A percentile compares a stretch with the other conserved stretches of the same genome.
These are phyloP conservation scores for Trichoderma sp. DNA, from an alignment of 2,329 filamentous ascomycete genomes.

Conservation along the genomic window DNA sequence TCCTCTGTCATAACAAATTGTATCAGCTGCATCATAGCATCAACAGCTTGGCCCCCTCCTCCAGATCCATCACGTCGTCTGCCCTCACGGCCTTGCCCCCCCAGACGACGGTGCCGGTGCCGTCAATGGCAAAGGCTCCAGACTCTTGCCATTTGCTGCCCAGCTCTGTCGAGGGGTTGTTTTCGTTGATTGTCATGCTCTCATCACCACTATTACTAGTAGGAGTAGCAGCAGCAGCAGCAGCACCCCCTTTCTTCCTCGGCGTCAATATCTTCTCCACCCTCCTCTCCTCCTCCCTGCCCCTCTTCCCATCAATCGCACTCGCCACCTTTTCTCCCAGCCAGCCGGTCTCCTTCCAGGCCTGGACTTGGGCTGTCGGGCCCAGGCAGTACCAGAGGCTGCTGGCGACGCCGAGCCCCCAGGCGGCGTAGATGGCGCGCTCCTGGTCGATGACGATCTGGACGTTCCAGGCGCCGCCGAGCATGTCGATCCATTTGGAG, in stretches of 20 bases:
- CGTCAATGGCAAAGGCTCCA: constrained; percentile 56
- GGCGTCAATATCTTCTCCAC: constrained; percentile 35
- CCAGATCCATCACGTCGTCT: constrained; percentile 59
- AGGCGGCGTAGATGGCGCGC: constrained; percentile 60
- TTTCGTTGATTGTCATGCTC: constrained; percentile 39
- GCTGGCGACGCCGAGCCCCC: constrained; percentile 58
- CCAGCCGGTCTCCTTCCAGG: constrained; percentile 60
- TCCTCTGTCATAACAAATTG: background rate
- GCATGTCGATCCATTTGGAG: constrained; percentile 58
- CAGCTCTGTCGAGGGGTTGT: constrained; percentile 50
- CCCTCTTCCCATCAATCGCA: constrained; percentile 47
- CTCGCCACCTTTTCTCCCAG: constrained; percentile 55
- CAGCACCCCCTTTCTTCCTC: background rate
- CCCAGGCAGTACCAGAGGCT: constrained; percentile 57
- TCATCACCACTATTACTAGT: background rate
- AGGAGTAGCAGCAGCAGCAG: background rate
- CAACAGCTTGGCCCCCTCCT: constrained; percentile 50
- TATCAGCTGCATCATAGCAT: constrained; percentile 30
- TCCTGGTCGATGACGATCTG: constrained; percentile 60
- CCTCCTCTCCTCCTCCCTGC: constrained; percentile 40
- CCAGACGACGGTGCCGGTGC: constrained; percentile 54
- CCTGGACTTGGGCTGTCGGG: constrained; percentile 55
- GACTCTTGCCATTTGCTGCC: constrained; percentile 62
- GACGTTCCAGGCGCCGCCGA: constrained; percentile 62
- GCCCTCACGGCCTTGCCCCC: constrained; percentile 52